A percentile compares a stretch with the other conserved stretches of the same genome.
Conservation (phyloP, 352 stramenopile species). For the Phytophthora foliorum region DNA sequence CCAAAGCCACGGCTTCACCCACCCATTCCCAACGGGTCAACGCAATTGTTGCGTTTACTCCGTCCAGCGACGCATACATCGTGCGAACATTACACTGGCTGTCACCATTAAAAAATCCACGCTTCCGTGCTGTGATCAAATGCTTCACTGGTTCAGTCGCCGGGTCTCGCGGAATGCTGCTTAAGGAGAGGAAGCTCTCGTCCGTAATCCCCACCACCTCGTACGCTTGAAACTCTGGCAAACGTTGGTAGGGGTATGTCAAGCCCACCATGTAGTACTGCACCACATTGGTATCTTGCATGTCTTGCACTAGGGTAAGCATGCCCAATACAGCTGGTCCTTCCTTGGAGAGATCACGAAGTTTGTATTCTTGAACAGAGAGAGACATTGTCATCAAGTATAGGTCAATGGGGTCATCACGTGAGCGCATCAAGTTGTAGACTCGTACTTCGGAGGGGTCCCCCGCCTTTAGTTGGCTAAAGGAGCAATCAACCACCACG, state of each 20-base stretch:
- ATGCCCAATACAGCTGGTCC: constrained; percentile 35
- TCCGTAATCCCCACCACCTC: constrained; percentile 26
- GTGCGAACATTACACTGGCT: constrained; percentile 41
- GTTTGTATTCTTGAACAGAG: constrained; percentile 43
- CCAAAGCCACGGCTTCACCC: constrained; percentile 19
- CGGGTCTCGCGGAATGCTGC: constrained; percentile 17
- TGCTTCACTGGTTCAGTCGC: constrained; percentile 33
- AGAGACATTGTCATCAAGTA: constrained; percentile 35
- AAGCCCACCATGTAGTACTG: constrained; percentile 37
- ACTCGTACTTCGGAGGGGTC: constrained; percentile 23
- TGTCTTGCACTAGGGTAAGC: constrained; percentile 33
- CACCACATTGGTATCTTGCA: constrained; percentile 30
- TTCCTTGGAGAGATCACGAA: constrained; percentile 18
- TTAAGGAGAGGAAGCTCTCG: constrained; percentile 28
- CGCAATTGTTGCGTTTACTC: constrained; percentile 14
- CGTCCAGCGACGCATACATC: constrained; percentile 23
- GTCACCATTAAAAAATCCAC: constrained; percentile 42
- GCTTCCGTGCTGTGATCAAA: constrained; percentile 32
- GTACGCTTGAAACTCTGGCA: constrained; percentile 39
- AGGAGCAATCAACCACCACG: constrained; percentile 50
- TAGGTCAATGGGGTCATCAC: constrained; percentile 15
- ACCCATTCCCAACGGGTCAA: constrained; percentile 25
- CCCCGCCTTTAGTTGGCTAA: constrained; percentile 20
- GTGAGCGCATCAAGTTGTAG: constrained; percentile 40
- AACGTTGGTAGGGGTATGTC: constrained; percentile 38